phyloP scores from a whole-genome alignment of 352 stramenopile genomes.

The Phytophthora tentaculata region DNA sequence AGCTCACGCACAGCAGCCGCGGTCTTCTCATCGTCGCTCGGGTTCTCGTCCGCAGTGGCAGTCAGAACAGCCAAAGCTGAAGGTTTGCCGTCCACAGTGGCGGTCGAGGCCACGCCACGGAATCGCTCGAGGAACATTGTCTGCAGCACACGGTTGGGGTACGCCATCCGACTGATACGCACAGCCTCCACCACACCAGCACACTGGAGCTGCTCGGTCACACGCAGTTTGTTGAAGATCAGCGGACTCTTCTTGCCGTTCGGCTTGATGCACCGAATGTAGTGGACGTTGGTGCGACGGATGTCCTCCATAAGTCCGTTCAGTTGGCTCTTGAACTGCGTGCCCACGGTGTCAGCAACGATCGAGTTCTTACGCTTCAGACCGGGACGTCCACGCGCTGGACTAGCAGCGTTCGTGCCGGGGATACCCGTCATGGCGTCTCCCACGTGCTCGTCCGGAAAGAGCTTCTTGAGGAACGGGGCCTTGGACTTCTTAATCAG shows the following conservation, averaged over 20 bases:
- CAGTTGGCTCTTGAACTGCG: constrained; percentile 95
- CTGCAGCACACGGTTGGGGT: constrained; percentile 96
- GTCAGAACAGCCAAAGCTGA: constrained; percentile 46
- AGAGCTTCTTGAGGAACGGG: constrained; percentile 79
- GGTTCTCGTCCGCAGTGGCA: constrained; percentile 45
- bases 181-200: constrained; percentile 99
- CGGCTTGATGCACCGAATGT: constrained; percentile 99
- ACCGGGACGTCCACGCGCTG: constrained; percentile 33
- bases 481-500: constrained; percentile 77
- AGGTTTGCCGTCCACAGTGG: constrained; percentile 27
- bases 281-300: constrained; percentile 96
- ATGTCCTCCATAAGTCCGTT: constrained; percentile 95
- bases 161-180: constrained; percentile 97
- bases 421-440: constrained; percentile 54
- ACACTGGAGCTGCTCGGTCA: constrained; percentile 97
- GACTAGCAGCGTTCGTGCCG: constrained; percentile 29
- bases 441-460: constrained; percentile 70
- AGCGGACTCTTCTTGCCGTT: constrained; percentile 95
- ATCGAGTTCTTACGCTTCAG: constrained; percentile 87
- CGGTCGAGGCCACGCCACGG: constrained; percentile 55
- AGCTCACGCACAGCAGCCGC: constrained; percentile 53
- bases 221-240: constrained; percentile 90
- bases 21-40: constrained; percentile 41
- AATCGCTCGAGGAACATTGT: constrained; percentile 88
- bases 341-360: constrained; percentile 80